A percentile compares a stretch with the other conserved stretches of the same genome.
phyloP scores from a whole-genome alignment of 768 basidiomycete species.

The Gymnopilus dilepis region DNA sequence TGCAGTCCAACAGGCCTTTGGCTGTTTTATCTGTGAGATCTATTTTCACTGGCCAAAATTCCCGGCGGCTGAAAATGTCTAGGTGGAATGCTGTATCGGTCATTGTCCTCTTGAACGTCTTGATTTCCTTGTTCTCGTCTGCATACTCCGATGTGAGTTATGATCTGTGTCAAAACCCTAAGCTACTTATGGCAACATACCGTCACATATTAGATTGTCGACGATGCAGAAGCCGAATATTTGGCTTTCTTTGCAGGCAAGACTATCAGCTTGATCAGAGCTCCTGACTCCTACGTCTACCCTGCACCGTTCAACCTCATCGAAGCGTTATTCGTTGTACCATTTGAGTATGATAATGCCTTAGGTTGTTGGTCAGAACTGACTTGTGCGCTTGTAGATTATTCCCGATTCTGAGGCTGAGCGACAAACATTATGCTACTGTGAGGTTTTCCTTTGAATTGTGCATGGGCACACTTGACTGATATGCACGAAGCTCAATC shows the following conservation, averaged over 20 bases:
- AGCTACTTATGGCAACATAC: background rate
- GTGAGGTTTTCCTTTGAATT: slow-evolving; percentile 35
- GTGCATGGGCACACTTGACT: background rate
- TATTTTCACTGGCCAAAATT: background rate
- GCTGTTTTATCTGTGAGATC: slow-evolving; percentile 78
- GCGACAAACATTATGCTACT: slow-evolving; percentile 60
- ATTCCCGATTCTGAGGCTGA: slow-evolving; percentile 49
- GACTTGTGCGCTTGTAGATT: slow-evolving; percentile 36
- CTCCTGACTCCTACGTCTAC: slow-evolving; percentile 86
- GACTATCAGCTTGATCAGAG: slow-evolving; percentile 83
- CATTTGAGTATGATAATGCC: slow-evolving; percentile 74
- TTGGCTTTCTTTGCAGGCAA: slow-evolving; percentile 90
- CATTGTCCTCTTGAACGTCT: slow-evolving; percentile 87
- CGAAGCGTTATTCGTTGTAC: slow-evolving; percentile 80
- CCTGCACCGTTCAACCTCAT: slow-evolving; percentile 93
- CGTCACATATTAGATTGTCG: slow-evolving; percentile 59
- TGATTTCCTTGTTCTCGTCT: slow-evolving; percentile 95
- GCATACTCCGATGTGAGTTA: slow-evolving; percentile 82
- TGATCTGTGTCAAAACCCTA: background rate
- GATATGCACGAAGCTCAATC: slow-evolving; percentile 62
- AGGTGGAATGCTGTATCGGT: slow-evolving; percentile 87
- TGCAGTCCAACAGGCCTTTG: slow-evolving; percentile 60
- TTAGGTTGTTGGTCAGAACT: background rate
- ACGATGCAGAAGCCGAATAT: slow-evolving; percentile 89
- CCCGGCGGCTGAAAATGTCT: background rate